Conservation (phyloP, 164 flowering plant species). For the Litsea cubeba region DNA sequence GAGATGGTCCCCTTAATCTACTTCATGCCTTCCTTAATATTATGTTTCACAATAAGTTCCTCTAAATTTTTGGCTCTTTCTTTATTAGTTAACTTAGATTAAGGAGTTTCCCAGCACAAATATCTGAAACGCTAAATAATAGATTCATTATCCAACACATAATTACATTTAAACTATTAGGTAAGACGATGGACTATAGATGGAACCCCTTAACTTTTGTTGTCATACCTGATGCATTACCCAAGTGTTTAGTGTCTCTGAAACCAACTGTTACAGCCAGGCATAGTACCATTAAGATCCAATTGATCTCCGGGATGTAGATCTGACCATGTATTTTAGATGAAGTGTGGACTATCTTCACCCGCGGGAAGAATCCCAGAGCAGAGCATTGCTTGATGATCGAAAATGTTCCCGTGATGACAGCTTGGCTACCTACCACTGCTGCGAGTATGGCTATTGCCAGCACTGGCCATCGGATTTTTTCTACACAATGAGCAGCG, state of each 20-base stretch:
- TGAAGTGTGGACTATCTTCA: slow-evolving; percentile 85
- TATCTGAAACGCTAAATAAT: too few relatives aligned
- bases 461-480: slow-evolving; percentile 72
- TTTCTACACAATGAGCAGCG: slow-evolving; percentile 35
- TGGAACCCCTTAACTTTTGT: neutral
- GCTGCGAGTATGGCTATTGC: slow-evolving; percentile 88
- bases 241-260: slow-evolving; percentile 73
- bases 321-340: slow-evolving; percentile 82
- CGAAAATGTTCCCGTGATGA: slow-evolving; percentile 94
- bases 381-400: slow-evolving; percentile 89
- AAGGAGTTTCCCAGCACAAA: too few relatives aligned
- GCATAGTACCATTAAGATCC: slow-evolving; percentile 76
- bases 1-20: too few relatives aligned
- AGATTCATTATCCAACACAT: neutral
- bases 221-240: slow-evolving; percentile 84
- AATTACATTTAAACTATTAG: neutral
- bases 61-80: too few relatives aligned
- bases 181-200: neutral
- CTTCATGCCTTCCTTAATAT: too few relatives aligned
- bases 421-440: slow-evolving; percentile 91
- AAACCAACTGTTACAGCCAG: slow-evolving; percentile 78
- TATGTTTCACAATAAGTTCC: too few relatives aligned
- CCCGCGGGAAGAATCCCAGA: slow-evolving; percentile 79
- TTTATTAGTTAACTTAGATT: too few relatives aligned
- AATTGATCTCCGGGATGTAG: slow-evolving; percentile 86